A percentile compares a stretch with the other conserved stretches of the same genome.
These are phyloP conservation scores for Hanseniaspora taiwanica DNA, from an alignment of 805 yeast genomes.

Conservation along the genomic window DNA sequence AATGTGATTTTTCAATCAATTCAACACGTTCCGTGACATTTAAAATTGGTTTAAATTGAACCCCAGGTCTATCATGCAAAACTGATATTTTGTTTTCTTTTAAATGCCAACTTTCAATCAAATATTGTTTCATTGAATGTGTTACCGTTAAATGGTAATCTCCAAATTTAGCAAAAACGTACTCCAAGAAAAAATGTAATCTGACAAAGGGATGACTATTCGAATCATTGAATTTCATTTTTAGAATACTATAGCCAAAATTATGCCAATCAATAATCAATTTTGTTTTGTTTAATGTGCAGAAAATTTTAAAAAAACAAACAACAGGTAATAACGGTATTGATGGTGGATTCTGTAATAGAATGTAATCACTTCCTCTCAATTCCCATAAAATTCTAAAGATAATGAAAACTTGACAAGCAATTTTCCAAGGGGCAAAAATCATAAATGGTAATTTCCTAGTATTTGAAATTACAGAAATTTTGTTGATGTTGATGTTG, in stretches of 20 bases:
- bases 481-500: conserved; percentile 31
- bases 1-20: conserved; percentile 7
- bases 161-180: conserved; percentile 45
- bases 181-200: conserved; percentile 51
- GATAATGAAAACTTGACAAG: conserved; percentile 39
- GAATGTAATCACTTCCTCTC: conserved; percentile 50
- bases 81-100: conserved; percentile 38
- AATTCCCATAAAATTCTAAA: conserved; percentile 35
- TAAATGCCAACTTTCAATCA: conserved; percentile 44
- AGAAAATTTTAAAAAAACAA: conserved; percentile 31
- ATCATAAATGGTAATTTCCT: conserved; percentile 8
- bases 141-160: conserved; percentile 74
- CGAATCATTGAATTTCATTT: conserved; percentile 40
- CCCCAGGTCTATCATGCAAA: conserved; percentile 77
- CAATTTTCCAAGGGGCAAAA: conserved; percentile 34
- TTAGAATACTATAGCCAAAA: conserved; percentile 71
- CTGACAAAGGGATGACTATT: conserved; percentile 48
- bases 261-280: conserved; percentile 94
- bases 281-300: conserved; percentile 37
- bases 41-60: conserved; percentile 43
- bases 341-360: conserved; percentile 89
- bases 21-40: conserved; percentile 8
- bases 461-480: conserved; percentile 15
- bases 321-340: conserved; percentile 66
- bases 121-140: conserved; percentile 48